phyloP scores from a whole-genome alignment of 495 filamentous ascomycete species.

The Xylaria grammica region DNA sequence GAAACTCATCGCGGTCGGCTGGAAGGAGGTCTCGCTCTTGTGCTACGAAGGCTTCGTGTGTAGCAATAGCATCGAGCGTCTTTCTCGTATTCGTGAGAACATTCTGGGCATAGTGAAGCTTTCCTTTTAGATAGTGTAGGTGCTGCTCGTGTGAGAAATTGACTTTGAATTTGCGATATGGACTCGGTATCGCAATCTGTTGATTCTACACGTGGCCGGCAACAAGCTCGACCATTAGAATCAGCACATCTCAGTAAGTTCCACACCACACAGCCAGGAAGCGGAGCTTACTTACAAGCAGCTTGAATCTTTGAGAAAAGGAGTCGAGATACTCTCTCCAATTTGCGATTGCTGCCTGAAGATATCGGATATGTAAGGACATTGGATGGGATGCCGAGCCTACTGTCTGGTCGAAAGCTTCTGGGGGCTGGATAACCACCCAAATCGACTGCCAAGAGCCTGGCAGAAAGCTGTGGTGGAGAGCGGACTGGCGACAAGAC shows the following conservation, averaged over 20 bases:
- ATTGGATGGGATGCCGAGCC: constrained; percentile 12
- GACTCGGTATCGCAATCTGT: constrained; percentile 18
- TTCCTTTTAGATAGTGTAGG: neutral
- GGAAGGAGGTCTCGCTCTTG: neutral
- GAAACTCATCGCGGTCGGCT: neutral
- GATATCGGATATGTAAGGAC: constrained; percentile 19
- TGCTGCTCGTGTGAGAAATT: neutral
- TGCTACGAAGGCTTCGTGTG: neutral
- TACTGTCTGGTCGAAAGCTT: constrained; percentile 16
- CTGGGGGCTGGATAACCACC: constrained; percentile 5
- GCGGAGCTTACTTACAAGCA: constrained; percentile 8
- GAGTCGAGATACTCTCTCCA: constrained; percentile 21
- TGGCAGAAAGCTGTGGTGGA: constrained; percentile 30
- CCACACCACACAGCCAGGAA: too few relatives aligned
- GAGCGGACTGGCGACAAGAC: constrained; percentile 36
- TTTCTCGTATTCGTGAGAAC: neutral
- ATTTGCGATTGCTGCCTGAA: constrained; percentile 14
- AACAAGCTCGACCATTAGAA: neutral
- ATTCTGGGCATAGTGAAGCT: neutral
- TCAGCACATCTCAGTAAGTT: neutral
- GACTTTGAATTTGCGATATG: constrained; percentile 12
- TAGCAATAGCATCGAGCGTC: neutral
- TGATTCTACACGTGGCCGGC: constrained; percentile 7
- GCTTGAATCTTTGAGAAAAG: constrained; percentile 10
- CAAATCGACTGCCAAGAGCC: neutral